Base-by-base conservation (phyloP, 805 yeast genomes). In the Candida suzukii region DNA sequence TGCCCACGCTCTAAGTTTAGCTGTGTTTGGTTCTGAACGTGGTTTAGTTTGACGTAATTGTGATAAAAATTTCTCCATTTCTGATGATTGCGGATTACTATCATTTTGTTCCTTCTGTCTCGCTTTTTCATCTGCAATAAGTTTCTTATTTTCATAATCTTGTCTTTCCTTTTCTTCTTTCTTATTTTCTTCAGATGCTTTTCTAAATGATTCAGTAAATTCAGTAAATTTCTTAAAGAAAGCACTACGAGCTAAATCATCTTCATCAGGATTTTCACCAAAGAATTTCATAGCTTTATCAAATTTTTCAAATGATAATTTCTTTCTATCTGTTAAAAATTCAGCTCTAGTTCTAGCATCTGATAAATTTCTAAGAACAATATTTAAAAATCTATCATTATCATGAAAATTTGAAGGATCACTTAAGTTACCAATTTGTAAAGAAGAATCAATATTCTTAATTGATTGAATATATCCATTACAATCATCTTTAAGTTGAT, bases 1-100 rank as follows among this genome's bases (percentile, higher is more conserved):
- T 42, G 87, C 83, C 50, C 80, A 68, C 1, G 91, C 95, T 41
- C 93, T 70, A 52, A 87, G 78, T 52, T 95, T 70, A 0, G 95
- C 95, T 3, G 88, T 76, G 2, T 86, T 68, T 1, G 93, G 77
- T 46, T 88, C 93, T 6, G 86, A 79, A 46, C 79, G 64, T 11
- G 93, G 85, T 1, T 91, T 95, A 0, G 93, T 86, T 16, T 90
- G 88, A 55, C 88, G 83, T 54, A 93, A 73, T 54, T 84, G 87
- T 58, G 88, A 95, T 43, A 93, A 70, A 38, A 93, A 68, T 28
- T 83, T 76, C 58, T 93, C 99, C 84, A 93, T 88, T 33, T 88
- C 83, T 37, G 61, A 52, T 27, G 43, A 55, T n/a, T n/a, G n/a
- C n/a, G n/a, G n/a, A n/a, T n/a, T n/a, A 37, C 45, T 48, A 18